Evolutionary conservation across 441 rosid genomes (phyloP), one percentile per base, ranked within the genome.

Genomic region (Flueggea neowawraea): DNA sequence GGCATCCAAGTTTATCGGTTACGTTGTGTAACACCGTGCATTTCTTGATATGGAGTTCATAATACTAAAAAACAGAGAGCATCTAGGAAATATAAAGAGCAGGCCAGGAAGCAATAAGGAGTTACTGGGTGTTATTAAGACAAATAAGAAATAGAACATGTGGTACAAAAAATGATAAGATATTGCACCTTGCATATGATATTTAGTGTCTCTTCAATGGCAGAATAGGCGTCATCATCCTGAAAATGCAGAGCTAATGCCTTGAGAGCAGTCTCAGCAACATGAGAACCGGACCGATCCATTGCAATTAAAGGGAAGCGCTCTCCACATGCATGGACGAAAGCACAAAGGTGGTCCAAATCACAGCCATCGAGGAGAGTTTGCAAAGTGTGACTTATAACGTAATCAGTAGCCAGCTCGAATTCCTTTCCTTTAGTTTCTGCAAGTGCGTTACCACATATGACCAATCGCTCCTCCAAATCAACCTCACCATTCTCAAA

Each of bases 241-340:
- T 91, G 82, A 68, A 95, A 84, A 77, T 85, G 96, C 36, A 62
- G 47, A 45, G 82, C 79, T 76, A 95, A 72, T 52, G 95, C 86
- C 87, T 87, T 91, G 54, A 95, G 88, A 68, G 97, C 95, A 54
- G 96, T 78, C 80, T 95, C 98, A 0, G 90, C 91, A 58, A 89
- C 96, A 84, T 95, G 97, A 58, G 99, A 95, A 64, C 98, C 96
- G 43, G 96, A 90, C 45, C 87, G 86, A 75, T 91, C 98, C 95
- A 88, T 86, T 52, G 98, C 86, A 74, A 90, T 83, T 66, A 82
- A 79, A 69, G 98, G 93, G 64, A 91, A 88, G 58, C 69, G 73
- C 12, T 71, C 51, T 3, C 89, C 83, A 71, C 83, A 85, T 55
- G 84, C 76, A 51, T 62, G 80, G n/a, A 95, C 65, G 73, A 95